Evolutionary conservation across 176 grass and related monocot genomes (phyloP).

Genomic region (Eleusine indica): DNA sequence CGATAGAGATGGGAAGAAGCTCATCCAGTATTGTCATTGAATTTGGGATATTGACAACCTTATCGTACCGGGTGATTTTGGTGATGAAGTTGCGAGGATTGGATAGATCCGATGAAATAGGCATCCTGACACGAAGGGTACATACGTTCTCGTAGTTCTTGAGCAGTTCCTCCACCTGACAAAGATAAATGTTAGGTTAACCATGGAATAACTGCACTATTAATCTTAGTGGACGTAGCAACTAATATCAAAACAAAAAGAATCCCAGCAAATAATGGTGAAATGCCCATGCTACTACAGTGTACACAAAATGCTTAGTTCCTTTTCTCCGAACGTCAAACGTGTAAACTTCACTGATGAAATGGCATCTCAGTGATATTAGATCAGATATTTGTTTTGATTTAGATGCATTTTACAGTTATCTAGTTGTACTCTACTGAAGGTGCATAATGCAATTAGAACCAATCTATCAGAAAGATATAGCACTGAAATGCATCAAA

Average conservation of each 20-base stretch:
- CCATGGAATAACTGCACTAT: not conserved
- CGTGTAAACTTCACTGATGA: not conserved
- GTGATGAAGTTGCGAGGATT: conserved; percentile 88
- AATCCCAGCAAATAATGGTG: not conserved
- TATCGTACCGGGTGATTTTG: conserved; percentile 78
- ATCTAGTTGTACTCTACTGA: not conserved
- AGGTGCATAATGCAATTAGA: not conserved
- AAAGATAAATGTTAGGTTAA: conserved; percentile 24
- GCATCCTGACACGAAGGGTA: conserved; percentile 86
- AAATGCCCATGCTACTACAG: not conserved
- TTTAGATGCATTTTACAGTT: not conserved
- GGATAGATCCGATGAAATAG: conserved; percentile 78
- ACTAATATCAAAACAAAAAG: conserved; percentile 17
- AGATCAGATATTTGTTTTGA: not conserved
- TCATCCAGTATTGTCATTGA: conserved; percentile 90
- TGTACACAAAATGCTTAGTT: not conserved
- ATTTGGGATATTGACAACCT: conserved; percentile 81
- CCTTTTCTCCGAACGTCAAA: not conserved
- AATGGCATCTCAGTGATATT: not conserved
- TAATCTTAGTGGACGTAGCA: not conserved
- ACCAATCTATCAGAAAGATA: not conserved
- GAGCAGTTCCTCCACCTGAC: conserved; percentile 73
- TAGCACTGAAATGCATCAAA: not conserved
- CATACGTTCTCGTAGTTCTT: conserved; percentile 88
- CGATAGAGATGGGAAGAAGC: conserved; percentile 82